Base-by-base conservation (phyloP, 345 rosid species). In the Aegle marmelos region DNA sequence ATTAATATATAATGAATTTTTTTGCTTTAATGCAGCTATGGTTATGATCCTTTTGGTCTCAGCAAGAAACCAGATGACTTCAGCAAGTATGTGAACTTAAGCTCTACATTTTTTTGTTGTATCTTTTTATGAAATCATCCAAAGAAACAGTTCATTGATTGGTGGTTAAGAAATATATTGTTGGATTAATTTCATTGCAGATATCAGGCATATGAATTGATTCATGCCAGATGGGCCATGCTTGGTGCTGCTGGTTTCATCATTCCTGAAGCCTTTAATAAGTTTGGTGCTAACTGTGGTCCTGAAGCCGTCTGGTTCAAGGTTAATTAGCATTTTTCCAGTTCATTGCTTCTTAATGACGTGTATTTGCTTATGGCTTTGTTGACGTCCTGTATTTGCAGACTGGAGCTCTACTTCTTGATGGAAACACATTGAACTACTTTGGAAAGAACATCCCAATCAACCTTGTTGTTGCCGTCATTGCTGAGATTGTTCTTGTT, bases 281-380 rank as follows among this genome's bases (percentile, higher is more conserved):
- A 95, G 85, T 95, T 78, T 33, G 99, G 99, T 8, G 99, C 99
- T 74, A 92, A 93, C 89, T 95, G 99, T 27, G 98, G 99, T 14
- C 99, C 99, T 45, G 98, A 95, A 89, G 99, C 99, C 3, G 98
- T 93, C 64, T 92, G 98, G 99, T 95, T 95, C 80, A 93, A 92
- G 98, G 97, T 95, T 31, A 17, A 30, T 4, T 70, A 24, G 41
- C 70, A 0, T 19, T 41, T 66, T 22, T 56, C 69, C 76, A 53
- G 41, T 30, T 57, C 7, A 0, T 45, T 45, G 50, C 50, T 13
- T 5, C 50, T 13, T 45, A 10, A 41, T 10, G 50, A 10, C 50
- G 16, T 2, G 50, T 3, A 45, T 54, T 76, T 11, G 36, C 13
- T 4, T 70, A 50, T 34, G 9, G 36, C 9, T 61, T 36, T 21